Conservation (phyloP, 192 early-diverging fungal genomes). For the Powellomyces hirtus region DNA sequence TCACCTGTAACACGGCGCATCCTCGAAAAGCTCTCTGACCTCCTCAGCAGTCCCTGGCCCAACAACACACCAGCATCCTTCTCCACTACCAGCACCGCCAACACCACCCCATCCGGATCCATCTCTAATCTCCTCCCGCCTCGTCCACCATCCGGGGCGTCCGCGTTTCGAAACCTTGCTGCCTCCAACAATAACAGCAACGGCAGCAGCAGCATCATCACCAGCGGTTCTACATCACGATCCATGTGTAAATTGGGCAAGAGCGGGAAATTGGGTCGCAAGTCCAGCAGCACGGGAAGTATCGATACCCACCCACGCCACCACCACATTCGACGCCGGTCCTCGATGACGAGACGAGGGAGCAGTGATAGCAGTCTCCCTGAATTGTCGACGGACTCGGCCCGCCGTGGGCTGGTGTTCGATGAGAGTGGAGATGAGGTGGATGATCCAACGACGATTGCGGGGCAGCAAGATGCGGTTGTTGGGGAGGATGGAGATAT, state of each 20-base stretch:
- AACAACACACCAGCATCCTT: neutral
- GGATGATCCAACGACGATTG: neutral
- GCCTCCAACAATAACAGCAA: no score
- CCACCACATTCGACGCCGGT: neutral
- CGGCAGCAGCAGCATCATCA: no score
- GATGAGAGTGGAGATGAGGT: neutral
- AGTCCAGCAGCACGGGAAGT: neutral
- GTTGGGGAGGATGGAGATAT: neutral
- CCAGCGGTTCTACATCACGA: no score
- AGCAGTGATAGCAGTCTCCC: constrained; percentile 12
- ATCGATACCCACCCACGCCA: neutral
- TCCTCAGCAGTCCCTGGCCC: constrained; percentile 2
- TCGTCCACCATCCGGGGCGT: neutral
- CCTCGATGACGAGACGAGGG: neutral
- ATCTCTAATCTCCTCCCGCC: neutral
- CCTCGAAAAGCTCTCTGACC: neutral
- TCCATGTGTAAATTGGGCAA: neutral
- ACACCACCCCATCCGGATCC: neutral
- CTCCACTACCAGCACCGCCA: no score
- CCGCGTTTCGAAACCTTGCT: neutral
- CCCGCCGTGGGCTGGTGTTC: neutral
- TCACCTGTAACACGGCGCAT: neutral
- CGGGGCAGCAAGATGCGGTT: no score
- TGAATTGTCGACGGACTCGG: neutral
- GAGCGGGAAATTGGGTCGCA: neutral